Evolutionary conservation across 768 basidiomycete genomes (phyloP).

Genomic region (Royoungia palumana): DNA sequence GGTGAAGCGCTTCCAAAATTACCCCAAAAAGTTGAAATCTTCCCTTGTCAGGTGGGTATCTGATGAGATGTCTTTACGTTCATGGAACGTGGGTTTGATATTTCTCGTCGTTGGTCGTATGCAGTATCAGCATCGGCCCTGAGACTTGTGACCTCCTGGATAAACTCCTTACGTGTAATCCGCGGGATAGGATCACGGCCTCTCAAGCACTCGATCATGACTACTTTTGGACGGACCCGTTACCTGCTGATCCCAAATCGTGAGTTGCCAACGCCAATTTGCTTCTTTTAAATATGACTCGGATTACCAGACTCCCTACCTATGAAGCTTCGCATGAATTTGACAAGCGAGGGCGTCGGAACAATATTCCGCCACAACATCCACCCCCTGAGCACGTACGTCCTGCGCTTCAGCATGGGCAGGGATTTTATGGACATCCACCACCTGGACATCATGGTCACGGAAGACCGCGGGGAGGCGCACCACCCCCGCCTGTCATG

Average conservation of each 20-base stretch:
- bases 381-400: slow-evolving; percentile 34
- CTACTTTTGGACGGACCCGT: slow-evolving; percentile 91
- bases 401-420: slow-evolving; percentile 30
- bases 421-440: slow-evolving; percentile 27
- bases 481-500: slow-evolving; percentile 26
- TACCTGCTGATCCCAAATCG: slow-evolving; percentile 84
- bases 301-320: slow-evolving; percentile 51
- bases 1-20: slow-evolving; percentile 56
- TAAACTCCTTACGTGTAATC: slow-evolving; percentile 78
- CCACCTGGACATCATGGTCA: slow-evolving; percentile 32
- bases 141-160: slow-evolving; percentile 83
- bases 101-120: slow-evolving; percentile 1
- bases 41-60: slow-evolving; percentile 57
- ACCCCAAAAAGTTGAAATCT: slow-evolving; percentile 53
- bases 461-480: slow-evolving; percentile 31
- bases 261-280: slow-evolving; percentile 32
- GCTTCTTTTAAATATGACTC: neutral
- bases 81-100: slow-evolving; percentile 2
- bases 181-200: slow-evolving; percentile 80
- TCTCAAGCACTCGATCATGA: slow-evolving; percentile 84
- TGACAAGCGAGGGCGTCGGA: slow-evolving; percentile 66
- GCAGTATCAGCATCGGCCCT: slow-evolving; percentile 51
- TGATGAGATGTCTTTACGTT: neutral
- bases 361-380: slow-evolving; percentile 30
- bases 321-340: slow-evolving; percentile 86